Evolutionary conservation across 2,329 filamentous ascomycete genomes (phyloP), one percentile per base, ranked within the genome.

Genomic region (Grosmannia serpens): DNA sequence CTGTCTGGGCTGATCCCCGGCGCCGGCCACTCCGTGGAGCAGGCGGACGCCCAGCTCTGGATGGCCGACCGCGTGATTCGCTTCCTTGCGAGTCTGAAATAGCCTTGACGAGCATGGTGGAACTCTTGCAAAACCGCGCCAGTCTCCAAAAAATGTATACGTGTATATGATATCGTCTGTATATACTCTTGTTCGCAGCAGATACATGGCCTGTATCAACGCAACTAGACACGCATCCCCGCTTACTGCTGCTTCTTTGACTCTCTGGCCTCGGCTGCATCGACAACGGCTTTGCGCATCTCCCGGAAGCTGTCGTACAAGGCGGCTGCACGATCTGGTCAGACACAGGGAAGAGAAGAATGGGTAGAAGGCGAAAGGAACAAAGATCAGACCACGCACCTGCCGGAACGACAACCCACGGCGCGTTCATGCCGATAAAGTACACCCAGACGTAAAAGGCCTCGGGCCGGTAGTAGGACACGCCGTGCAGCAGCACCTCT

Each of bases 381-480:
- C 10, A 35, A 13, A 35, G 3, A 8, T 11, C 7, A 7, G 33
- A 11, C 10, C 33, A 76, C 80, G 71, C 65, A 84, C 81, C 65
- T 2, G 72, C 64, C 7, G 83, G 83, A 27, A 85, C 74, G 1
- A 83, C 63, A 1, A 74, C 77, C 83, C 83, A 86, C 0, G 82
- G 80, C 20, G 76, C 66, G 65, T 86, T 86, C 67, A 84, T 78
- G 2, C 77, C 78, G 6, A 81, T 71, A 61, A 83, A 86, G 64
- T 86, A 86, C 22, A 81, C 71, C 82, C 82, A 86, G 64, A 80
- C 84, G 64, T 86, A 86, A 33, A 80, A 66, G 26, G 73, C 70
- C 69, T 86, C 83, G 1, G 83, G 83, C 27, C 83, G 75, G 63
- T 78, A 82, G 65, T 82, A 79, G 24, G 71, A 72, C 26, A 74